Evolutionary conservation across 495 filamentous ascomycete genomes (phyloP), one percentile per base, ranked within the genome.

Genomic region (Talaromyces borbonicus): DNA sequence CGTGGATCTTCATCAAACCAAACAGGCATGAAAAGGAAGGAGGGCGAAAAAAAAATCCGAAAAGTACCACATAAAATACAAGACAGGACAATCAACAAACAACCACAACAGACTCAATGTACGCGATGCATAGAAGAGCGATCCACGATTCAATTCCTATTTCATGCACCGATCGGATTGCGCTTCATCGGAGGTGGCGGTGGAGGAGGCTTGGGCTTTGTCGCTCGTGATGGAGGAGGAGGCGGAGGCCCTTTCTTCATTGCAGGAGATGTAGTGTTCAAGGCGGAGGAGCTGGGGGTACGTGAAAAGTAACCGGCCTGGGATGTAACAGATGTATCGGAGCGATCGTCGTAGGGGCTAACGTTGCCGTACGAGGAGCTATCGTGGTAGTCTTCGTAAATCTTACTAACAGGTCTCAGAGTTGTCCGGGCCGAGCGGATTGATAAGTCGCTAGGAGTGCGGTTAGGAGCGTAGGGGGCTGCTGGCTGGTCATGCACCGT

Each of bases 171-270:
- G 8, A 68, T 44, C 47, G 68, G 46, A 19, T 59, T 59, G 20
- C 69, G 56, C 54, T 75, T 75, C 63, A 67, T 66, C 2, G 72
- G 69, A 4, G 70, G 72, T 22, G 71, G 70, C 3, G 69, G 69
- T 15, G 85, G 86, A 39, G 85, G 84, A 7, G 83, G 68, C 30
- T 85, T 46, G 5, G 43, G 77, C 66, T 85, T 93, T 76, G 85
- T 90, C 9, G 78, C 65, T 51, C 85, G 69, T 48, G 80, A 83
- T n/a, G 87, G 87, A 9, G 87, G 87, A 18, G 86, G 87, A 27
- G 86, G 87, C 5, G 86, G 87, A 27, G 86, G 83, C 7, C 75
- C 78, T 61, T 87, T 88, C 67, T 85, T 84, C 19, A 56, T 42
- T 15, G 62, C 53, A 50, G 63, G 63, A 26, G 59, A 54, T 12